Evolutionary conservation across 1,139 yeast species (phyloP), one percentile per base, ranked within the genome.

Genomic region (Hyphopichia pseudoburtonii): DNA sequence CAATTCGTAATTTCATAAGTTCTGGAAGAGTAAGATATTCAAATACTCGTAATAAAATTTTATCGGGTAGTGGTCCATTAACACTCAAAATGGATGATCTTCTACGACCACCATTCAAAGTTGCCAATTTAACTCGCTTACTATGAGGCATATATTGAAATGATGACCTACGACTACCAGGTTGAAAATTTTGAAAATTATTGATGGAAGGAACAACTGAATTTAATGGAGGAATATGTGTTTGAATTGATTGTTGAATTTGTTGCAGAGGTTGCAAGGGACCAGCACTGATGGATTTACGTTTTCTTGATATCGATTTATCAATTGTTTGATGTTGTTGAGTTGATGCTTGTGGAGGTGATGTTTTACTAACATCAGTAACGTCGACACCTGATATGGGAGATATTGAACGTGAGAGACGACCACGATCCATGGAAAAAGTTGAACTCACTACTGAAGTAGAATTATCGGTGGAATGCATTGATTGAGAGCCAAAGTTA

Each of bases 41-140:
- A 47, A 83, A 81, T 2, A 80, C 72, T 38, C 63, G 62, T 19
- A 81, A 54, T 31, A 82, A 62, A 2, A 81, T 54, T 11, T 75
- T 61, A 51, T 82, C 89, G 0, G 86, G 80, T 27, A 82, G 60
- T 1, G 80, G 76, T 3, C 83, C 79, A 17, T 73, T 56, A 41
- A 54, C 68, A 15, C 74, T 68, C 37, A 82, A 59, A 3, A 78
- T 63, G 0, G 87, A 79, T 0, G 85, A 77, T 37, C 82, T 64
- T 37, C 86, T 62, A 39, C 84, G 64, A 3, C 63, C 44, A n/a
- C 60, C 66, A 17, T 63, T 52, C 15, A 69, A 51, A 33, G 56
- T 58, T 8, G 70, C 66, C 31, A 80, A 53, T 44, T 79, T 62
- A 36, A 73, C 50, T 53, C 86, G 64, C 46, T 76, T 76, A 34